Evolutionary conservation across 2,329 filamentous ascomycete genomes (phyloP).

Genomic region (Exophiala lecanii-corni): DNA sequence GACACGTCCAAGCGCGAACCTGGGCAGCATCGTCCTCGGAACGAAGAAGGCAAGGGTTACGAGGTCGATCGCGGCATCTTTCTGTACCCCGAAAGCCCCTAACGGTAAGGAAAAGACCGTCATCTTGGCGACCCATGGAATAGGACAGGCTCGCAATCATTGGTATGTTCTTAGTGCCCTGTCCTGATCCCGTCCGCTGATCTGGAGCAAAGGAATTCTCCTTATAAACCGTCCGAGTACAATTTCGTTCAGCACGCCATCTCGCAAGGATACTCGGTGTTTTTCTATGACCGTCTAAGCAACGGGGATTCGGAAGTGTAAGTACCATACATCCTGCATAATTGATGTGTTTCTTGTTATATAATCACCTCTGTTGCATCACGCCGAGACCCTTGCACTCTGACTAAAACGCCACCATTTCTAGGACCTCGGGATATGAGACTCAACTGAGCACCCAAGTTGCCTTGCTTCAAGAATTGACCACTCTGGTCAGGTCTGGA

Average conservation of each 20-base stretch:
- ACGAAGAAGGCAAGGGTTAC: slow-evolving; percentile 11
- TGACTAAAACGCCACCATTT: slow-evolving; percentile 6
- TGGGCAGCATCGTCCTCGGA: slow-evolving; percentile 3
- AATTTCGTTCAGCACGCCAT: slow-evolving; percentile 31
- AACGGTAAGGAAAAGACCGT: slow-evolving; percentile 31
- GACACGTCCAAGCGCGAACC: slow-evolving; percentile 6
- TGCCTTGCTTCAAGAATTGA: slow-evolving; percentile 23
- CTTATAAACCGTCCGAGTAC: slow-evolving; percentile 27
- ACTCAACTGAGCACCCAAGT: slow-evolving; percentile 25
- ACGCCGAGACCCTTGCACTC: neutral
- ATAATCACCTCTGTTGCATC: neutral
- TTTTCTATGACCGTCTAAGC: slow-evolving; percentile 31
- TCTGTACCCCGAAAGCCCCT: slow-evolving; percentile 16
- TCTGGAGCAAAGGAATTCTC: slow-evolving; percentile 14
- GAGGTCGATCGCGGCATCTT: slow-evolving; percentile 18
- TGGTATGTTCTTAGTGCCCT: slow-evolving; percentile 16
- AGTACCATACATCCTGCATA: slow-evolving; percentile 3
- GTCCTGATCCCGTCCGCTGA: neutral
- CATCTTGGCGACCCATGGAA: slow-evolving; percentile 32
- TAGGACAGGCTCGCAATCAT: slow-evolving; percentile 29
- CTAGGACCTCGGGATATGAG: slow-evolving; percentile 20
- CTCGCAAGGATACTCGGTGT: slow-evolving; percentile 30
- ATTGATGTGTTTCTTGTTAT: too few relatives aligned
- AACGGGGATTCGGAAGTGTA: slow-evolving; percentile 28
- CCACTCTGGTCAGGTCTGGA: slow-evolving; percentile 20